phyloP scores from a whole-genome alignment of 164 flowering plant species.

The Chimonanthus praecox region DNA sequence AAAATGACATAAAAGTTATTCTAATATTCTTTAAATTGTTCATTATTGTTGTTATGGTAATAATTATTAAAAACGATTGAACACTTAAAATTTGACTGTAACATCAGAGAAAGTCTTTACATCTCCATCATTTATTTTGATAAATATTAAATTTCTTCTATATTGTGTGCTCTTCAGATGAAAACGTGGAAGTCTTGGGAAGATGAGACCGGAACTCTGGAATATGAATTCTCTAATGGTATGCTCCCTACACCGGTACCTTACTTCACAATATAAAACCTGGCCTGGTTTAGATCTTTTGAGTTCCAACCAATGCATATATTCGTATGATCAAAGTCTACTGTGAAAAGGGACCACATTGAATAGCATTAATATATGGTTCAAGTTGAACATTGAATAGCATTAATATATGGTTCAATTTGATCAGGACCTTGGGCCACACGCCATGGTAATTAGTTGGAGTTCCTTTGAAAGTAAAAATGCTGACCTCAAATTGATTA shows the following conservation, averaged over 20 bases:
- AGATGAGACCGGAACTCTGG: conserved; percentile 53
- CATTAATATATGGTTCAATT: no score
- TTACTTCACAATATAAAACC: not conserved
- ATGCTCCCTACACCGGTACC: conserved; percentile 8
- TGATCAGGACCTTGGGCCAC: not conserved
- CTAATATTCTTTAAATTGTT: no score
- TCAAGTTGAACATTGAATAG: not conserved
- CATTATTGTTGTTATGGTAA: no score
- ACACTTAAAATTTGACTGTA: no score
- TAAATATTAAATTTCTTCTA: not conserved
- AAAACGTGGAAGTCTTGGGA: conserved; percentile 58
- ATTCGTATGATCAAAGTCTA: no score
- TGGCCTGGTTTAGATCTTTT: not conserved
- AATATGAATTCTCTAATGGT: conserved; percentile 54
- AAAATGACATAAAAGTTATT: no score
- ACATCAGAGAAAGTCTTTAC: no score
- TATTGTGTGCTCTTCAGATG: conserved; percentile 31
- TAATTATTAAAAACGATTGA: no score
- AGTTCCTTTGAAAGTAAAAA: no score
- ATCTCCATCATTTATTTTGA: no score
- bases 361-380: not conserved
- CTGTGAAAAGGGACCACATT: not conserved
- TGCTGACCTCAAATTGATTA: no score
- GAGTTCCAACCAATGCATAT: not conserved
- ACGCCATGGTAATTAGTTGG: no score